Evolutionary conservation across 179 eudicot genomes (phyloP).

Genomic region (Amaranthus tricolor): DNA sequence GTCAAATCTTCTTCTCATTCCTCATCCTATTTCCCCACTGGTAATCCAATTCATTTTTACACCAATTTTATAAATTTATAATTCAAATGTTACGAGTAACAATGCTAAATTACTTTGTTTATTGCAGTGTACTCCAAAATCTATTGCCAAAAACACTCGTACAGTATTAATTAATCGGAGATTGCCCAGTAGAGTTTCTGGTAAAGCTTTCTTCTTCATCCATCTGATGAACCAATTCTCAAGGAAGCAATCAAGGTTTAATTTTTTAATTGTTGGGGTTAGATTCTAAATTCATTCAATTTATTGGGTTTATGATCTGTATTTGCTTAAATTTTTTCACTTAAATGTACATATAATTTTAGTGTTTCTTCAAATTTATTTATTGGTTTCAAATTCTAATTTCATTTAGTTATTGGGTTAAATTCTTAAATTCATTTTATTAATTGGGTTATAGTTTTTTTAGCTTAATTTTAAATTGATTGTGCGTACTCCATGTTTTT

Average conservation of each 20-base stretch:
- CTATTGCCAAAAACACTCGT: not conserved
- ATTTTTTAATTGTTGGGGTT: not conserved
- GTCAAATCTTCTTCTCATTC: constrained; percentile 12
- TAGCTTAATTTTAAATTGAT: too few relatives aligned
- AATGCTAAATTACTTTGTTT: not conserved
- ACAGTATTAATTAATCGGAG: not conserved
- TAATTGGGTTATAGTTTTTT: too few relatives aligned
- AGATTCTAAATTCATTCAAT: not conserved
- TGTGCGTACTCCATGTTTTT: too few relatives aligned
- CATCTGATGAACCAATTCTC: constrained; percentile 29
- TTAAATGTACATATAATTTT: not conserved
- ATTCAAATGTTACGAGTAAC: too few relatives aligned
- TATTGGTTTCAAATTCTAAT: too few relatives aligned
- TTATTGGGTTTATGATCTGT: not conserved
- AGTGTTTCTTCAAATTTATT: not conserved
- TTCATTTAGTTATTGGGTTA: too few relatives aligned
- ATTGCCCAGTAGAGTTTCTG: constrained; percentile 4
- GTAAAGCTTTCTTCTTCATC: constrained; percentile 33
- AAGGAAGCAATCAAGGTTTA: constrained; percentile 36
- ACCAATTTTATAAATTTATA: not conserved
- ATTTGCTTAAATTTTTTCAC: not conserved
- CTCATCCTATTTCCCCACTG: constrained; percentile 5
- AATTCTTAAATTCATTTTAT: too few relatives aligned
- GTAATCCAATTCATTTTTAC: constrained; percentile 1
- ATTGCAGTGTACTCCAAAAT: constrained; percentile 22